Evolutionary conservation across 768 basidiomycete genomes (phyloP), one percentile per base, ranked within the genome.

Genomic region (Boletus huronensis): DNA sequence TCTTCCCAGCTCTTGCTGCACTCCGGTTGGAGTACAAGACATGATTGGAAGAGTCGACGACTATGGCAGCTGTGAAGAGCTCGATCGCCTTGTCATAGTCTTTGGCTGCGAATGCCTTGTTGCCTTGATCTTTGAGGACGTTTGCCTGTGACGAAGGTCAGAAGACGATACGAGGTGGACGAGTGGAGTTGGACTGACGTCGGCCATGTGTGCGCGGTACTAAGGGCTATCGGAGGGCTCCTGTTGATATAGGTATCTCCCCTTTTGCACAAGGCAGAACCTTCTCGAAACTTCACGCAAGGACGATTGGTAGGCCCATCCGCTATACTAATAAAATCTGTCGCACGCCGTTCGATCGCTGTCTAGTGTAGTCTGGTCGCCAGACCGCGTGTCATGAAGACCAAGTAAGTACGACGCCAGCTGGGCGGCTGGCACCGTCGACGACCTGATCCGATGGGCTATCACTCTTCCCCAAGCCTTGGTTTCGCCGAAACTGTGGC

Each of bases 101-200:
- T 70, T 93, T 97, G 52, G 91, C 91, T 36, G 89, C 79, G 74
- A 98, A 98, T 21, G 95, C 93, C 67, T 94, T 93, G 80, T 98
- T 98, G 65, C 94, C 95, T 67, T 84, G 84, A 67, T 92, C 90
- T 77, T 98, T 98, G 60, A 97, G 77, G 55, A 83, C 75, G 68
- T 78, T 76, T 45, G 75, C 77, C 80, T 81, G 55, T 13, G 39
- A 42, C 10, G 32, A 47, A 25, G 34, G 34, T 60, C 75, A 77
- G 39, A 44, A 44, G 55, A 47, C 7, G 48, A 29, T 28, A n/a
- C 10, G 38, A 32, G 6, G n/a, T 6, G 11, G 40, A 34, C 38
- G 19, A 38, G 25, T 8, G 25, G 9, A 5, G 32, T 4, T 13
- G 36, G 21, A 72, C 73, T 44, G 57, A 76, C 73, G 53, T 74